phyloP scores from a whole-genome alignment of 2,329 filamentous ascomycete genomes.

The Penicillium hordei region DNA sequence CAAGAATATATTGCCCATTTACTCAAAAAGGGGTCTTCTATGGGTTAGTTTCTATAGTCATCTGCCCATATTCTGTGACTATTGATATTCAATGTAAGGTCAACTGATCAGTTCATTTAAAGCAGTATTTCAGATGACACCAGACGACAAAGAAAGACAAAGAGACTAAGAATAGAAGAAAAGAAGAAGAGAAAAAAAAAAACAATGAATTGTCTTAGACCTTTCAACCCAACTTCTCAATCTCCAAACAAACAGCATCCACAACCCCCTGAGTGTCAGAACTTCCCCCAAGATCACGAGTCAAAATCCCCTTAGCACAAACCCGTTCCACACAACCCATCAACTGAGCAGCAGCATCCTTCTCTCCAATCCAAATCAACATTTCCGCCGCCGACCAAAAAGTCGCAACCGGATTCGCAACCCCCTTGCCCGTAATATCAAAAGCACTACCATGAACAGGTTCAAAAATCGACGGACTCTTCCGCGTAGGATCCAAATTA shows the following conservation, averaged over 20 bases:
- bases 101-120: background rate
- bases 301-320: conserved; percentile 54
- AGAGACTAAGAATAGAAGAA: background rate
- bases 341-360: conserved; percentile 55
- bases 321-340: conserved; percentile 62
- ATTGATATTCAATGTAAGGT: background rate
- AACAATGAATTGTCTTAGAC: conserved; percentile 6
- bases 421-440: conserved; percentile 49
- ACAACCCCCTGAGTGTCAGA: conserved; percentile 59
- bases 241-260: conserved; percentile 54
- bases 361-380: conserved; percentile 61
- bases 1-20: background rate
- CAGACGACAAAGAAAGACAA: background rate
- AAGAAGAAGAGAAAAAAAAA: background rate
- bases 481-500: conserved; percentile 63
- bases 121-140: background rate
- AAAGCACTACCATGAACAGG: conserved; percentile 64
- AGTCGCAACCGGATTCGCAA: conserved; percentile 62
- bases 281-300: conserved; percentile 59
- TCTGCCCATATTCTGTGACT: background rate
- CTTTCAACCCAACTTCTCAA: conserved; percentile 37
- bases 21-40: background rate
- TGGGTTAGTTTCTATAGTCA: background rate
- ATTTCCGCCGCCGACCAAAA: conserved; percentile 71
- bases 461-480: conserved; percentile 62